phyloP scores from a whole-genome alignment of 495 filamentous ascomycete species.

The Pseudomonodictys pantanalensis region DNA sequence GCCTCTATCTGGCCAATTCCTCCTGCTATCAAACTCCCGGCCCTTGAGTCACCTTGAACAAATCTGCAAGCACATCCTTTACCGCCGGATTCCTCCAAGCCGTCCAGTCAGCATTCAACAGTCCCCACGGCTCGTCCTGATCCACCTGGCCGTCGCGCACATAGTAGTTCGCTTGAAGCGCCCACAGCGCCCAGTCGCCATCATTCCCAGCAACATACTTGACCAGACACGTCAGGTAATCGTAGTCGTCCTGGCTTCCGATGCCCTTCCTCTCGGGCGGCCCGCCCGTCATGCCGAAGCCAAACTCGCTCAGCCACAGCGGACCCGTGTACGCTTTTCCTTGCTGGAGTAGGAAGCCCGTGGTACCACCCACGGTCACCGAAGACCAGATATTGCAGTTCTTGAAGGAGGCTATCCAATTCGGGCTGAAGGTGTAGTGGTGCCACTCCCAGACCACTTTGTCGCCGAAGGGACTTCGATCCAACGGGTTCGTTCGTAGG shows the following conservation, averaged over 20 bases:
- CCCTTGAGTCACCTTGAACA: slow-evolving; percentile 23
- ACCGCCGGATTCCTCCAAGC: slow-evolving; percentile 44
- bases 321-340: slow-evolving; percentile 45
- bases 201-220: slow-evolving; percentile 49
- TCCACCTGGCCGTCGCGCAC: slow-evolving; percentile 45
- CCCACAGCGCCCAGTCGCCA: slow-evolving; percentile 53
- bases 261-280: slow-evolving; percentile 20
- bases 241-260: slow-evolving; percentile 36
- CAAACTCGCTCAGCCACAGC: slow-evolving; percentile 52
- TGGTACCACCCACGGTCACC: slow-evolving; percentile 42
- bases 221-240: slow-evolving; percentile 44
- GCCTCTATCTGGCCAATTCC: too few relatives aligned
- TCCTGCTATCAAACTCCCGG: too few relatives aligned
- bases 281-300: slow-evolving; percentile 44
- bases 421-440: slow-evolving; percentile 44
- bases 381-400: slow-evolving; percentile 44
- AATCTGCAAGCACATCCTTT: slow-evolving; percentile 11
- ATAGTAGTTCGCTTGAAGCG: slow-evolving; percentile 51
- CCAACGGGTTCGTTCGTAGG: slow-evolving; percentile 41
- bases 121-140: slow-evolving; percentile 47
- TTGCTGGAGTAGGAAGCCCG: slow-evolving; percentile 49
- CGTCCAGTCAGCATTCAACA: slow-evolving; percentile 47
- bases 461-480: slow-evolving; percentile 43
- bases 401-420: slow-evolving; percentile 23
- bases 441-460: slow-evolving; percentile 56